Percentiles rank a stretch among this genome's conserved stretches.
phyloP scores from a whole-genome alignment of 1,284 basidiomycete species.

The Sparassis latifolia region DNA sequence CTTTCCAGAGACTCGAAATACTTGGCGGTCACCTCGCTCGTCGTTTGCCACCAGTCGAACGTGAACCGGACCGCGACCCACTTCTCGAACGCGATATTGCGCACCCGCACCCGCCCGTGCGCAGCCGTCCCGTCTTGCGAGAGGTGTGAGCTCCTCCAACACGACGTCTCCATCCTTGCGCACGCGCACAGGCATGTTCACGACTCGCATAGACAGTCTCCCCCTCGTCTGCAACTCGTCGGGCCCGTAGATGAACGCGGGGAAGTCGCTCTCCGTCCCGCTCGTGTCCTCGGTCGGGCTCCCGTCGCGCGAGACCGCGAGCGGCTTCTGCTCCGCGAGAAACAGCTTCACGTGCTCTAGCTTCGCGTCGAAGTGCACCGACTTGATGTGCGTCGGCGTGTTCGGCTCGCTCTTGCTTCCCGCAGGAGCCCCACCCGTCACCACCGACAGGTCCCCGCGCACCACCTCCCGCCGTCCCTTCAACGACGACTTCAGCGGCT shows the following conservation, averaged over 20 bases:
- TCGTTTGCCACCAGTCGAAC: constrained; percentile 93
- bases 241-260: constrained; percentile 49
- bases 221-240: constrained; percentile 33
- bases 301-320: constrained; percentile 87
- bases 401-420: constrained; percentile 51
- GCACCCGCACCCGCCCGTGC: constrained; percentile 72
- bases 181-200: constrained; percentile 39
- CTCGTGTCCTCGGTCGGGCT: constrained; percentile 83
- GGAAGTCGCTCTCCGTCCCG: constrained; percentile 65
- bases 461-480: constrained; percentile 57
- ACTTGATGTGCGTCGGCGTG: constrained; percentile 62
- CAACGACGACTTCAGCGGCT: constrained; percentile 87
- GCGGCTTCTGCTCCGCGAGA: constrained; percentile 87
- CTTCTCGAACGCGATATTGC: constrained; percentile 86
- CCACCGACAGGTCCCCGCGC: constrained; percentile 42
- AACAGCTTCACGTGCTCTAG: constrained; percentile 93
- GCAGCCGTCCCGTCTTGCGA: constrained; percentile 54
- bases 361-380: constrained; percentile 89
- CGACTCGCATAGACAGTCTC: constrained; percentile 43
- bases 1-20: constrained; percentile 61
- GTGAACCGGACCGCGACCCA: constrained; percentile 89
- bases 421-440: constrained; percentile 29
- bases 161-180: constrained; percentile 37
- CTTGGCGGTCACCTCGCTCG: constrained; percentile 83
- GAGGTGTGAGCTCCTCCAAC: constrained; percentile 50